Evolutionary conservation across 2,329 filamentous ascomycete species (phyloP).

Genomic region (Cercospora canescens): DNA sequence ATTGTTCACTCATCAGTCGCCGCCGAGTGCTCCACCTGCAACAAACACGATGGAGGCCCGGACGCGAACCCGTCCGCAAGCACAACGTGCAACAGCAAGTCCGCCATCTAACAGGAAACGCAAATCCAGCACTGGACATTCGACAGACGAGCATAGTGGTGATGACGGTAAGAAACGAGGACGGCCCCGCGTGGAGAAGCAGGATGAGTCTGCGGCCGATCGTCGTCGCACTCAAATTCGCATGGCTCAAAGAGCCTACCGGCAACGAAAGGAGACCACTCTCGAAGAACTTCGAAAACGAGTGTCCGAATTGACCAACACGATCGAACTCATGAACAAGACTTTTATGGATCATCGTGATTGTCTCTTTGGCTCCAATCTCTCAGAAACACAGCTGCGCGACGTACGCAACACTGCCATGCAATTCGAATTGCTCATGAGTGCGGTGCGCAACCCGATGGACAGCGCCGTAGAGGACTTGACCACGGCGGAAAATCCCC

Average conservation of each 20-base stretch:
- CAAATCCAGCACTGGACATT: slow-evolving; percentile 16
- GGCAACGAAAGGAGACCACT: slow-evolving; percentile 79
- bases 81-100: not conserved
- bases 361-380: slow-evolving; percentile 20
- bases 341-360: slow-evolving; percentile 57
- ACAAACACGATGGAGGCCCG: slow-evolving; percentile 3
- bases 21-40: not conserved
- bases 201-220: slow-evolving; percentile 75
- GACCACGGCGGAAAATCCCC: not conserved
- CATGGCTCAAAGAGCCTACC: slow-evolving; percentile 80
- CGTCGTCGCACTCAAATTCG: slow-evolving; percentile 85
- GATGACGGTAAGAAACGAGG: slow-evolving; percentile 59
- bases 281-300: slow-evolving; percentile 72
- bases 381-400: slow-evolving; percentile 21
- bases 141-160: slow-evolving; percentile 23
- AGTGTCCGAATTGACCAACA: slow-evolving; percentile 67
- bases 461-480: slow-evolving; percentile 15
- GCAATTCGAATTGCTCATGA: slow-evolving; percentile 25
- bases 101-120: slow-evolving; percentile 14
- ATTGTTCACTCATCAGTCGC: not conserved
- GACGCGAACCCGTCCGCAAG: not conserved
- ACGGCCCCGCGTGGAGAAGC: slow-evolving; percentile 72
- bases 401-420: slow-evolving; percentile 25
- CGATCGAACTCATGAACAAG: slow-evolving; percentile 72
- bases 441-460: slow-evolving; percentile 24